phyloP scores from a whole-genome alignment of 2,329 filamentous ascomycete species.

The Fusarium tjaetaba region DNA sequence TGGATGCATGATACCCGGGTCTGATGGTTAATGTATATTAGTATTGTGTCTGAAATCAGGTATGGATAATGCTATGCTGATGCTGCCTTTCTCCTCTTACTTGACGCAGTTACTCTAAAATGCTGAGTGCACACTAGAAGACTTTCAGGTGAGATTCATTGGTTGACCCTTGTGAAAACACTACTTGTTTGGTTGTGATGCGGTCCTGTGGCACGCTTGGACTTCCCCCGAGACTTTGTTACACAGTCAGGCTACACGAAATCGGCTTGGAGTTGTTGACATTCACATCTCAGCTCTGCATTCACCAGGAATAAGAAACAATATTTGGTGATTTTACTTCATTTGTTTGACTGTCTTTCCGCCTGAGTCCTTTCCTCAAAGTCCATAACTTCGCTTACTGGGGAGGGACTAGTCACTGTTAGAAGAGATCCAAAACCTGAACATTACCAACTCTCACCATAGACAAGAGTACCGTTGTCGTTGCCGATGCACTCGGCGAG shows the following conservation, averaged over 20 bases:
- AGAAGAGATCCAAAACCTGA: background rate
- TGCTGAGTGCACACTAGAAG: too few relatives aligned
- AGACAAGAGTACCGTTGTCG: slow-evolving; percentile 53
- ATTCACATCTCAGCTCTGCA: background rate
- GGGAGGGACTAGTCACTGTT: background rate
- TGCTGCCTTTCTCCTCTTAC: background rate
- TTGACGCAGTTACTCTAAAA: rapidly evolving
- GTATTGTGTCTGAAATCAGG: background rate
- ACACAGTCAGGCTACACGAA: background rate
- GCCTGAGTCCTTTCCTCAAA: too few relatives aligned
- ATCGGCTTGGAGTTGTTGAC: background rate
- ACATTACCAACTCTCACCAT: background rate
- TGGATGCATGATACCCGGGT: slow-evolving; percentile 10
- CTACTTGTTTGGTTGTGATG: background rate
- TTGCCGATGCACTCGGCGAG: slow-evolving; percentile 65
- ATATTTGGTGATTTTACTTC: background rate
- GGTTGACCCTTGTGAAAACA: background rate
- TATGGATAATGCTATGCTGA: background rate
- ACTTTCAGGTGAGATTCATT: background rate
- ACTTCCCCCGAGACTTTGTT: too few relatives aligned
- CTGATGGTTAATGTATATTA: too few relatives aligned
- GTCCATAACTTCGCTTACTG: background rate
- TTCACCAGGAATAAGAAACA: background rate
- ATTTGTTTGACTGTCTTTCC: background rate
- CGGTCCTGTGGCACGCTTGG: too few relatives aligned